A percentile compares a stretch with the other conserved stretches of the same genome.
Conservation (phyloP, 768 basidiomycete genomes). For the Boletus reticulatus region DNA sequence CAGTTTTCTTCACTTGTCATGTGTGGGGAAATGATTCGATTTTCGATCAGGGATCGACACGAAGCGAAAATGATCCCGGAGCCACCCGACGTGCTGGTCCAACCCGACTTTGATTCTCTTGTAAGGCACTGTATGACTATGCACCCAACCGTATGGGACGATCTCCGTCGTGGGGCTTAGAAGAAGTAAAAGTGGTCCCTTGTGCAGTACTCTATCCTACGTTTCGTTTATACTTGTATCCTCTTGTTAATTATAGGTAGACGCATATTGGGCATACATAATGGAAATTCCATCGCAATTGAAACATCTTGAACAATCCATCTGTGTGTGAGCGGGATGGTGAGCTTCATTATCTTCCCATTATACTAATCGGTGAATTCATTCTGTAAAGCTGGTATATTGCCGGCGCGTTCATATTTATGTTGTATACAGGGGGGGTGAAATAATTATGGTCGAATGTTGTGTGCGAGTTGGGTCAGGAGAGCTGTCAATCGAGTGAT, state of each 20-base stretch:
- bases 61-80: slow-evolving; percentile 27
- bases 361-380: too few relatives aligned
- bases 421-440: too few relatives aligned
- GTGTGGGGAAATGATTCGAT: not conserved
- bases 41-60: slow-evolving; percentile 23
- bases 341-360: not conserved
- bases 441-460: slow-evolving; percentile 14
- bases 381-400: too few relatives aligned
- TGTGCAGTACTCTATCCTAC: slow-evolving; percentile 6
- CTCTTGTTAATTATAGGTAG: slow-evolving; percentile 15
- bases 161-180: slow-evolving; percentile 29
- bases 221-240: slow-evolving; percentile 12
- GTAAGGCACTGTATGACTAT: slow-evolving; percentile 46
- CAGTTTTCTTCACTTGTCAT: slow-evolving; percentile 24
- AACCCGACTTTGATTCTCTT: slow-evolving; percentile 39
- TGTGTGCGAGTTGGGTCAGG: slow-evolving; percentile 50
- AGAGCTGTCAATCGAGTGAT: slow-evolving; percentile 51
- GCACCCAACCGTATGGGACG: slow-evolving; percentile 51
- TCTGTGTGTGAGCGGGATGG: not conserved
- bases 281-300: not conserved
- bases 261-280: slow-evolving; percentile 4
- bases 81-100: slow-evolving; percentile 27
- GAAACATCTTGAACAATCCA: not conserved
- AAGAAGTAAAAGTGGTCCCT: not conserved
- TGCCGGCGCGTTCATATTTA: not conserved